Evolutionary conservation across 176 grass and related monocot genomes (phyloP), one percentile per base, ranked within the genome.

Genomic region (Cenchrus purpureus): DNA sequence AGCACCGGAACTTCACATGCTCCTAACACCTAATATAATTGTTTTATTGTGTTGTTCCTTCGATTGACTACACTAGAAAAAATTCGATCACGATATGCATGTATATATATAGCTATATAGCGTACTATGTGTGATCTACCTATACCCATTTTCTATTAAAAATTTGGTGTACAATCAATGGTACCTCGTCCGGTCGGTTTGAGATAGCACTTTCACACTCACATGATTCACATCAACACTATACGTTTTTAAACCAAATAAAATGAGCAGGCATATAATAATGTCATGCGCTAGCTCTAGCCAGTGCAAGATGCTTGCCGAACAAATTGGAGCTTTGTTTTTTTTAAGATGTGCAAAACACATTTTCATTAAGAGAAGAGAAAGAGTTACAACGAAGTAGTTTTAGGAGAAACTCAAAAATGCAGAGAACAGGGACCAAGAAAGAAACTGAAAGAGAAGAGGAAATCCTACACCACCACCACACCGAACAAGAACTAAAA

Each of bases 1-100:
- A 54, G 11, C 57, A 77, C 62, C 17, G 52, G 52, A 68, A 78
- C 50, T 59, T 60, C 74, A 85, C 83, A 85, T 85, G 83, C 74
- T 16, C 7, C 83, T 74, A 73, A 78, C 57, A 60, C 63, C 37
- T 68, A 53, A 78, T 52, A 37, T 65, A 65, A 53, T 77, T 12
- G 13, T 68, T 62, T 42, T 78, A 54, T 52, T 34, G 34, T 60
- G 34, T 10, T 22, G n/a, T 52, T 61, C 64, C 43, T 40, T 71
- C 32, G 4, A 71, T 37, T 61, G 10, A 51, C 6, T 71, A 60
- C 29, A 61, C 14, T 71, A 70, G 10, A 85, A 10, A 71, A 79
- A 56, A 85, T 13, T 31, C 2, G 31, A 31, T 34, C 68, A 66
- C 64, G 32, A 16, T 78, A 46, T 50, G 46, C 1, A 50, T 50